These are phyloP conservation scores for Pichia membranifaciens DNA, from an alignment of 805 yeast species.

Conservation along the genomic window DNA sequence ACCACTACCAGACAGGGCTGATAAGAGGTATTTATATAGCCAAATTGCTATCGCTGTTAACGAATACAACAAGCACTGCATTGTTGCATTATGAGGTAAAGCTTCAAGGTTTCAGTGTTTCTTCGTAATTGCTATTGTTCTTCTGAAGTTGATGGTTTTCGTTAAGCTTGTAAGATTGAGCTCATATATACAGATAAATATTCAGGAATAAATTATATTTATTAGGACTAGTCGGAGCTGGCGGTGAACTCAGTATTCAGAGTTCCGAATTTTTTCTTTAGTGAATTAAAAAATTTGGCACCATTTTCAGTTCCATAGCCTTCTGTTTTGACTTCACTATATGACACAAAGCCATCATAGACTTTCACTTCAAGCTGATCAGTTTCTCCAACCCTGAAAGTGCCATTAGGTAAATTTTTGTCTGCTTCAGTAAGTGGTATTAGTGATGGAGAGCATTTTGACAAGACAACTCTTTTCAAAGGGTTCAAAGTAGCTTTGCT, in stretches of 20 bases:
- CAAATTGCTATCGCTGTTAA: constrained; percentile 76
- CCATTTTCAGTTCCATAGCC: constrained; percentile 45
- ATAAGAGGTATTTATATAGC: constrained; percentile 60
- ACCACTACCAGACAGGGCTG: constrained; percentile 65
- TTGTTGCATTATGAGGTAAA: constrained; percentile 22
- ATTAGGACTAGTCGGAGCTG: background rate
- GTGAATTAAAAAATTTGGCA: constrained; percentile 35
- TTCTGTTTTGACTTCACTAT: constrained; percentile 44
- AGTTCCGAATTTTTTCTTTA: constrained; percentile 44
- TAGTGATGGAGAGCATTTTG: constrained; percentile 28
- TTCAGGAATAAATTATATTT: background rate
- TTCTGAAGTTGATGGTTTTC: too few species aligned
- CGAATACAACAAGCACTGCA: constrained; percentile 57
- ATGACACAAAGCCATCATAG: constrained; percentile 36
- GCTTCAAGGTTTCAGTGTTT: background rate
- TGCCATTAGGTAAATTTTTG: constrained; percentile 2
- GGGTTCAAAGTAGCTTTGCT: background rate
- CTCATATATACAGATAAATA: background rate
- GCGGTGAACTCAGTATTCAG: constrained; percentile 4
- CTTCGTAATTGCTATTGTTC: background rate
- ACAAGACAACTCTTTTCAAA: constrained; percentile 41
- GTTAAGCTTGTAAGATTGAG: background rate
- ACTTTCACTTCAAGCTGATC: constrained; percentile 29
- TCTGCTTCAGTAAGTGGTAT: background rate
- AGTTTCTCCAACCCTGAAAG: background rate